Base-by-base conservation (phyloP, 177 flowering plant genomes). In the Vitis hybrid region DNA sequence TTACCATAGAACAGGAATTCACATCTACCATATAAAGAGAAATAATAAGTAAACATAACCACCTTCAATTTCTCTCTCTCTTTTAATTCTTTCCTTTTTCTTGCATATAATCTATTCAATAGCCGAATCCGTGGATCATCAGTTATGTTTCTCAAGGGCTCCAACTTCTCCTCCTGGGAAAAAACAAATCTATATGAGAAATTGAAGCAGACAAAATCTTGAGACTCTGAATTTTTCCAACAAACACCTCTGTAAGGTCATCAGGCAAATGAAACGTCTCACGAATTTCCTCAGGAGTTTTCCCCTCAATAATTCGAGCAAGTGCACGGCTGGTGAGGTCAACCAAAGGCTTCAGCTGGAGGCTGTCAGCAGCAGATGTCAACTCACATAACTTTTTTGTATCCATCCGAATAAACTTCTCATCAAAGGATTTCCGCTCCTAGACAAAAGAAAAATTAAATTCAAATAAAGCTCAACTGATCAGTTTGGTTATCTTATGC, bases 271-370 rank as follows among this genome's bases (percentile, higher is more conserved):
- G 87, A 79, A 93, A 93, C 51, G 84, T 93, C 74, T 91, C 97
- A 60, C 98, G 87, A 64, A 93, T 90, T 85, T 93, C 98, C 80
- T 91, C 95, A 14, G 98, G 95, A 69, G 90, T 86, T 78, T 87
- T 93, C 55, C 97, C 98, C 81, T 93, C 98, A 79, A 93, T 93
- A 78, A 91, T 90, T 53, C 98, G 85, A 73, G 98, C 98, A 75
- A 93, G 95, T 63, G 98, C 97, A 76, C 95, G 89, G 71, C 98
- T 88, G 9, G 97, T 91, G 15, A 93, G 89, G 80, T 91, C 97
- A 76, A 91, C 98, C 74, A 93, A 79, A 71, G 98, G 93, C 82
- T 87, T 91, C 72, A 93, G 78, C 45, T 91, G 90, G 62, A 93
- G 89, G 79, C 97, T 89, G 79, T 93, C 91, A 68, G 97, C 97